Evolutionary conservation across 2,329 filamentous ascomycete species (phyloP).

Genomic region (Epichloe baconii): DNA sequence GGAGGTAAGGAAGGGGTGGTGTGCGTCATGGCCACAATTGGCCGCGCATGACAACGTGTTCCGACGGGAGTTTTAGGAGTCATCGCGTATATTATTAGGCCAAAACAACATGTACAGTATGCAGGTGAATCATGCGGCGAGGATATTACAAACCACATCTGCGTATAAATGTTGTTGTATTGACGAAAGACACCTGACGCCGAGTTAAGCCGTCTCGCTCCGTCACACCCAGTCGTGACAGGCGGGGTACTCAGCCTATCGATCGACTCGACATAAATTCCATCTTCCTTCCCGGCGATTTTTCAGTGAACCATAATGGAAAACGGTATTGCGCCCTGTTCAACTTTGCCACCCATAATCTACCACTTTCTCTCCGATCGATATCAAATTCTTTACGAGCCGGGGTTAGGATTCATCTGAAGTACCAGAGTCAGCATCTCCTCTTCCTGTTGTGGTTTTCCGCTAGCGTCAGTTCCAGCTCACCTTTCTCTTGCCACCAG

Average conservation of each 20-base stretch:
- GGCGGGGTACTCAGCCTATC: conserved; percentile 20
- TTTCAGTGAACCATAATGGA: neutral
- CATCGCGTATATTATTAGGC: neutral
- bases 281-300: conserved; percentile 21
- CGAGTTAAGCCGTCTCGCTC: conserved; percentile 24
- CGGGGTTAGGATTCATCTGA: conserved; percentile 81
- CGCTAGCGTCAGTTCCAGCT: conserved; percentile 12
- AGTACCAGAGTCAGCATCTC: conserved; percentile 12
- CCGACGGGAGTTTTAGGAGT: too few species aligned
- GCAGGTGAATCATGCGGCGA: neutral
- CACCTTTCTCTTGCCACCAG: conserved; percentile 97
- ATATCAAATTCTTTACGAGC: conserved; percentile 37
- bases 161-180: conserved; percentile 24
- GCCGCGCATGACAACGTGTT: too few species aligned
- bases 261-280: conserved; percentile 23
- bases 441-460: neutral
- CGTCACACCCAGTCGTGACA: conserved; percentile 19
- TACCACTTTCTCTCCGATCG: conserved; percentile 11
- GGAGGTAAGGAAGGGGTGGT: too few species aligned
- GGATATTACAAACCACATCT: neutral
- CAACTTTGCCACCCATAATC: conserved; percentile 15
- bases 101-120: neutral
- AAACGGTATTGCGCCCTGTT: conserved; percentile 1
- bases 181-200: conserved; percentile 31
- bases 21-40: too few species aligned